These are phyloP conservation scores for Aspergillus sp. DNA, from an alignment of 2,329 filamentous ascomycete species.

Conservation along the genomic window DNA sequence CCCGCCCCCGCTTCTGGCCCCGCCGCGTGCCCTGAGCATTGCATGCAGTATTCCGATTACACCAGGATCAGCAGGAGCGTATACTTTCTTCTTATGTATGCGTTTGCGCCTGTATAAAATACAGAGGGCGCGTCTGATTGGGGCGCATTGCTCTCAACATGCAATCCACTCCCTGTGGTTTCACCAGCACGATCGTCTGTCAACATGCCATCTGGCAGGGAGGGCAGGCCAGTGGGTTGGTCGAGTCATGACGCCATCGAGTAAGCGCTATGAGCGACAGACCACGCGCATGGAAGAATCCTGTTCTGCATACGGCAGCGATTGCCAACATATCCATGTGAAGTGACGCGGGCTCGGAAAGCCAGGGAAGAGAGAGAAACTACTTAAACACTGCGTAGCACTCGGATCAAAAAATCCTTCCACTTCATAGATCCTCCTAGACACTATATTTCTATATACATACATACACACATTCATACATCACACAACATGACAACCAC, in stretches of 20 bases:
- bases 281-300: not conserved
- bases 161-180: not conserved
- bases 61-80: not conserved
- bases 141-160: not conserved
- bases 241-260: not conserved
- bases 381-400: not conserved
- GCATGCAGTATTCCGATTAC: not conserved
- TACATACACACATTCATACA: not conserved
- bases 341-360: not conserved
- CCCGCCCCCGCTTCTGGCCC: not conserved
- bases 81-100: not conserved
- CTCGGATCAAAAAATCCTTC: not conserved
- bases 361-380: not conserved
- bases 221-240: not conserved
- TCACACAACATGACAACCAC: constrained; percentile 5
- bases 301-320: not conserved
- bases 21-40: not conserved
- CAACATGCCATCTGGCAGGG: not conserved
- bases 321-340: not conserved
- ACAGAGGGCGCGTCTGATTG: not conserved
- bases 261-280: not conserved
- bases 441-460: not conserved
- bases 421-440: not conserved
- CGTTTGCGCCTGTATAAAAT: not conserved
- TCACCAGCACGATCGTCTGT: not conserved